Evolutionary conservation across 2,329 filamentous ascomycete species (phyloP).

Genomic region (Chaetomium sp.): DNA sequence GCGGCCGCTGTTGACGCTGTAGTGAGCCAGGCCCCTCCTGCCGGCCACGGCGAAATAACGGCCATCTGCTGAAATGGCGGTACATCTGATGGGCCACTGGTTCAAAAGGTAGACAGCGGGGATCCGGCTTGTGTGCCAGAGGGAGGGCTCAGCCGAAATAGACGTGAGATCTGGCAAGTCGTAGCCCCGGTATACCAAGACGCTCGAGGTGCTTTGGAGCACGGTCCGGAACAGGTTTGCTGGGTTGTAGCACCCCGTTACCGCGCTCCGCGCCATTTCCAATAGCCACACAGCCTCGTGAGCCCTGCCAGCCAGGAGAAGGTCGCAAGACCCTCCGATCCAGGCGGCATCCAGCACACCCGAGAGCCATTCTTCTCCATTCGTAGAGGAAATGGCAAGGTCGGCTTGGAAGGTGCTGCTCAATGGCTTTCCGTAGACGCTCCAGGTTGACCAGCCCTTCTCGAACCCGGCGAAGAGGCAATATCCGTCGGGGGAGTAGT

Average conservation of each 20-base stretch:
- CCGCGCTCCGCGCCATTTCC: constrained; percentile 92
- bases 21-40: constrained; percentile 86
- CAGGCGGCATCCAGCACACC: constrained; percentile 78
- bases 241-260: constrained; percentile 86
- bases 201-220: constrained; percentile 81
- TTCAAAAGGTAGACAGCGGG: constrained; percentile 82
- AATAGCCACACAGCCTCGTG: constrained; percentile 83
- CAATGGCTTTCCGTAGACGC: constrained; percentile 89
- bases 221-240: constrained; percentile 89
- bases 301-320: constrained; percentile 70
- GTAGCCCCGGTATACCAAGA: constrained; percentile 93
- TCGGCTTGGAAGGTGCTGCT: constrained; percentile 82
- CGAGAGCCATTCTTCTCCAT: constrained; percentile 81
- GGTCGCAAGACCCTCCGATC: constrained; percentile 84
- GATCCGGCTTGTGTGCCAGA: constrained; percentile 94
- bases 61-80: constrained; percentile 87
- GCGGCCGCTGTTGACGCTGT: constrained; percentile 88
- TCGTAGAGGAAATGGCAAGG: constrained; percentile 60
- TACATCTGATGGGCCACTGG: constrained; percentile 90
- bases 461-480: constrained; percentile 93
- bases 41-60: constrained; percentile 97
- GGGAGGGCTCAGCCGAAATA: constrained; percentile 84
- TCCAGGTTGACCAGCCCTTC: constrained; percentile 94
- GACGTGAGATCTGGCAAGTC: constrained; percentile 88
- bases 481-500: constrained; percentile 93